Evolutionary conservation across 345 rosid species (phyloP), one percentile per base, ranked within the genome.

Genomic region (Camelina sativa): DNA sequence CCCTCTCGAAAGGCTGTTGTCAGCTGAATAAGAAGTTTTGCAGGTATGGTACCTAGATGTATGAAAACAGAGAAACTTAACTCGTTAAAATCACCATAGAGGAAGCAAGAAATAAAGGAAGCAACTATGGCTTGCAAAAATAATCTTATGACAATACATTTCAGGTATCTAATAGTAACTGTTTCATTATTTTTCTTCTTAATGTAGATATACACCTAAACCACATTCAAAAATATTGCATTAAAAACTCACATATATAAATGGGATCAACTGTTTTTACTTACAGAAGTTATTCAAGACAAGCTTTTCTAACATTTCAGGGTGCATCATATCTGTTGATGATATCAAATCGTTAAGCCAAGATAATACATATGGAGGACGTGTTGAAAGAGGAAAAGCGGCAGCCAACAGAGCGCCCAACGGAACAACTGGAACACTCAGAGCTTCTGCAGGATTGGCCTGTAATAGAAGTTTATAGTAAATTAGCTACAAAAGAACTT

Each of bases 381-480:
- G 85, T 15, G 89, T 59, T 2, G 96, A 89, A 79, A 92, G 92
- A 81, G 99, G 97, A 86, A 79, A 89, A 64, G 93, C 88, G 51
- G 99, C 93, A 16, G 99, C 81, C 75, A 92, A 66, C 69, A 95
- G 54, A 34, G 92, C 86, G 13, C 99, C 97, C 79, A 95, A 79
- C 20, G 99, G 99, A 76, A 95, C 97, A 78, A 82, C 97, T 70
- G 99, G 97, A 60, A 95, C 96, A 78, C 81, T 95, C 48, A 95
- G 84, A 67, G 92, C 97, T 80, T 95, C 91, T 20, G 97, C 97
- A 75, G 99, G 97, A 86, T 95, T 93, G 12, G 97, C 97, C 99
- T 95, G 86, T 22, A 74, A 8, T 53, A 58, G 67, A 86, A 71
- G 60, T 47, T 32, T 62, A 51, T n/a, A 47, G 52, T 80, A 70